Evolutionary conservation across 257 asterid species (phyloP), one percentile per base, ranked within the genome.

Genomic region (Voacanga thouarsii): DNA sequence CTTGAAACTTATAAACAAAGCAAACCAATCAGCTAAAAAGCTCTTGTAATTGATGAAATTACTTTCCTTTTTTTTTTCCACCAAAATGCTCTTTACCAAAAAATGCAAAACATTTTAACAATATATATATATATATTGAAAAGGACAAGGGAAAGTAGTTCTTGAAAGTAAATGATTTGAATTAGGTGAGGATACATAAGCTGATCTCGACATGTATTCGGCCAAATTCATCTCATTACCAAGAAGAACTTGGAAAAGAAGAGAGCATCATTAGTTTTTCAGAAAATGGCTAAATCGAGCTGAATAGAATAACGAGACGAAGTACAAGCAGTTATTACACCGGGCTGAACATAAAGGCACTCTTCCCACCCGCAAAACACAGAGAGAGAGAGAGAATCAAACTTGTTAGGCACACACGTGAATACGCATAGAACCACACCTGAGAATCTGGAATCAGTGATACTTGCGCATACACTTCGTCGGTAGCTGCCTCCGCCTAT

Each of bases 391-490:
- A 21, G n/a, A 44, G 50, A 19, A 37, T 70, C 49, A 45, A 50
- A 18, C 55, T 75, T 49, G 19, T 3, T 60, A 15, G 21, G 23
- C 59, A 8, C 55, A 44, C 49, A 26, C 63, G 65, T 15, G 60
- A 68, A 33, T 37, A 47, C 18, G 74, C 67, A 82, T 19, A 6
- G 76, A 50, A 51, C 75, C 76, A 45, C 84, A 92, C 99, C 95
- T 85, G 89, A 80, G 87, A 89, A 87, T 96, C 99, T 41, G 90
- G 90, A 80, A 93, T 79, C 21, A 96, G 89, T 6, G 96, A 92
- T 45, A 96, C 97, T 77, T 92, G 97, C 0, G 97, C 97, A 81
- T 88, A 93, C 66, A 96, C 97, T 86, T 96, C 99, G 74, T 96
- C 98, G 73, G 84, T 90, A 65, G 87, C 88, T 19, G 93, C 83